Conservation (phyloP, 2,329 filamentous ascomycete species). For the Botryotinia calthae region DNA sequence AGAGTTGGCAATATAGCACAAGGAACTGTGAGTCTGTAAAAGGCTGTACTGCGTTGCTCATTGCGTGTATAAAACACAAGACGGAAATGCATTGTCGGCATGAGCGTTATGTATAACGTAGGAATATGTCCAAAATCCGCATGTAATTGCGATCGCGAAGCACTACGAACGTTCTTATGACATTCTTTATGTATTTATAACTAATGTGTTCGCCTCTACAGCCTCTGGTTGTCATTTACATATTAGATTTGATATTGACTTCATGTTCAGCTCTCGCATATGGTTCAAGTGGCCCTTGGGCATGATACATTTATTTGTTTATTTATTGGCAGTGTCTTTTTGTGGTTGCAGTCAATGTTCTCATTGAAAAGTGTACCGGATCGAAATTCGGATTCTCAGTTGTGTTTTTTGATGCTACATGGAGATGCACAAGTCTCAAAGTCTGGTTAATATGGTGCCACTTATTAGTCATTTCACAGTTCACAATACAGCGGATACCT, state of each 20-base stretch:
- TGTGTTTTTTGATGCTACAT: not conserved
- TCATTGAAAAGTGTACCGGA: not conserved
- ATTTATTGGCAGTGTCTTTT: not conserved
- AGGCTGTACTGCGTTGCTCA: conserved; percentile 3
- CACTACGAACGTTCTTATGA: not conserved
- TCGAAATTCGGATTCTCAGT: not conserved
- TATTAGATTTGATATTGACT: not conserved
- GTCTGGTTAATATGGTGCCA: not conserved
- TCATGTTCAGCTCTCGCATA: not conserved
- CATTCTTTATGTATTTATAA: not conserved
- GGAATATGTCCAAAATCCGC: not conserved
- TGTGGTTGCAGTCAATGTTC: not conserved
- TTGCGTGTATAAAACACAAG: conserved; percentile 3
- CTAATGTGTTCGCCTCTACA: not conserved
- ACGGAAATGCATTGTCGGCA: conserved; percentile 6
- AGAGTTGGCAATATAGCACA: conserved; percentile 1
- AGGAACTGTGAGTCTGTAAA: not conserved
- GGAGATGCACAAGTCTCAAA: not conserved
- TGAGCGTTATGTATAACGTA: conserved; percentile 2
- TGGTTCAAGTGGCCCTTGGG: not conserved
- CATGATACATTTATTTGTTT: not conserved
- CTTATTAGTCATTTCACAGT: not conserved
- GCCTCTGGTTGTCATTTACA: not conserved
- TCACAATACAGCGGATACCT: not conserved
- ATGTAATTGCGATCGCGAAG: not conserved